Evolutionary conservation across 2,329 filamentous ascomycete species (phyloP).

Genomic region (Aureobasidium namibiae): DNA sequence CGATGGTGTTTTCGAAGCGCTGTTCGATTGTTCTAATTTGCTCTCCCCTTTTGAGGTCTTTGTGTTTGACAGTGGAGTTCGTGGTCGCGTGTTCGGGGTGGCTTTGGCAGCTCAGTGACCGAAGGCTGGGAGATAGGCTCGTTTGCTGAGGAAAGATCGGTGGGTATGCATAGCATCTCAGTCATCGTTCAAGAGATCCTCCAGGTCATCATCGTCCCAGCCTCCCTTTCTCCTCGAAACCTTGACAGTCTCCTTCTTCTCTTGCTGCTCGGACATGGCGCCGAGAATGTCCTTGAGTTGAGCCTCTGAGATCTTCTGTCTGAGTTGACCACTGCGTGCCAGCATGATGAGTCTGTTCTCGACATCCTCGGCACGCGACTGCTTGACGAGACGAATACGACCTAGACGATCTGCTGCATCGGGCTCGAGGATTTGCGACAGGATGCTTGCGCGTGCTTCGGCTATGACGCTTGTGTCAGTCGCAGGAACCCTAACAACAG

Average conservation of each 20-base stretch:
- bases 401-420: constrained; percentile 88
- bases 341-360: constrained; percentile 92
- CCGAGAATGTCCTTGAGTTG: constrained; percentile 88
- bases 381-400: constrained; percentile 92
- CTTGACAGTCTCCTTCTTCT: constrained; percentile 74
- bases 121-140: not conserved
- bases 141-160: not conserved
- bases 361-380: constrained; percentile 77
- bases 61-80: not conserved
- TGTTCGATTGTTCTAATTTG: too few relatives aligned
- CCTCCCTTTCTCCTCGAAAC: constrained; percentile 74
- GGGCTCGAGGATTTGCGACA: constrained; percentile 88
- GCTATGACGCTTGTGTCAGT: constrained; percentile 33
- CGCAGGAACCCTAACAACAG: too few relatives aligned
- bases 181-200: constrained; percentile 52
- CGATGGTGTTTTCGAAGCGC: too few relatives aligned
- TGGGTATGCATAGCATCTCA: constrained; percentile 10
- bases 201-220: constrained; percentile 77
- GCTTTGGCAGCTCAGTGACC: not conserved
- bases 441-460: constrained; percentile 67
- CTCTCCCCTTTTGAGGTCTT: too few relatives aligned
- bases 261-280: constrained; percentile 66
- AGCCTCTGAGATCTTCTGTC: constrained; percentile 79
- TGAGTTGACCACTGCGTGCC: constrained; percentile 77
- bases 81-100: constrained; percentile 3